Conservation (phyloP, 805 yeast species). For the Hanseniaspora taiwanica region DNA sequence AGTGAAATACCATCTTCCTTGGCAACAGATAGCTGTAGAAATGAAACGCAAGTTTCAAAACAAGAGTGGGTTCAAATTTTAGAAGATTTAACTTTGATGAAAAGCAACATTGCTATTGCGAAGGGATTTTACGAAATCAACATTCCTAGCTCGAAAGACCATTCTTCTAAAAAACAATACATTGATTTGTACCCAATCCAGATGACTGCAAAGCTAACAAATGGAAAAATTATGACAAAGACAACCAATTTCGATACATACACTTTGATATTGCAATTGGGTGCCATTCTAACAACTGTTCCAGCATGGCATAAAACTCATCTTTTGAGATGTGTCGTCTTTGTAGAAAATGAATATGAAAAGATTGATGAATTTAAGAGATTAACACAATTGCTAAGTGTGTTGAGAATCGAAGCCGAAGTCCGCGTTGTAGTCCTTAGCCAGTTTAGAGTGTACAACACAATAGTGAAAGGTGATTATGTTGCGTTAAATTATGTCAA, state of each 20-base stretch:
- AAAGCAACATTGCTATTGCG: constrained; percentile 87
- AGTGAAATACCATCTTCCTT: constrained; percentile 27
- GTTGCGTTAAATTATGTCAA: constrained; percentile 36
- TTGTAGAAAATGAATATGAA: constrained; percentile 69
- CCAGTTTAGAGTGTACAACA: constrained; percentile 50
- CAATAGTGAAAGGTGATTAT: constrained; percentile 56
- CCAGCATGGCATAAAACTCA: constrained; percentile 83
- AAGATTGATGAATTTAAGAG: constrained; percentile 56
- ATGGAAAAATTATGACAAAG: constrained; percentile 50
- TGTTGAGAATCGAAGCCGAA: constrained; percentile 75
- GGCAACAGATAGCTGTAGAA: constrained; percentile 71
- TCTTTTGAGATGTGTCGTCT: constrained; percentile 65
- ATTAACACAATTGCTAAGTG: constrained; percentile 48
- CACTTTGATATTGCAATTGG: constrained; percentile 83
- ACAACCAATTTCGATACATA: constrained; percentile 94
- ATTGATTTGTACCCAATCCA: constrained; percentile 95
- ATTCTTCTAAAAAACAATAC: constrained; percentile 29
- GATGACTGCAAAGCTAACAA: constrained; percentile 73
- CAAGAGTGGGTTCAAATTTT: constrained; percentile 85
- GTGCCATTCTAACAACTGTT: constrained; percentile 85
- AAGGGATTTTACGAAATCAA: constrained; percentile 62
- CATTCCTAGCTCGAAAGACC: constrained; percentile 38
- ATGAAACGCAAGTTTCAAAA: constrained; percentile 54
- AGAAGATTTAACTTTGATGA: constrained; percentile 80
- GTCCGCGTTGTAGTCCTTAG: constrained; percentile 60